Conservation (phyloP, 1,284 basidiomycete species). For the Leccinum cinnamomeum region DNA sequence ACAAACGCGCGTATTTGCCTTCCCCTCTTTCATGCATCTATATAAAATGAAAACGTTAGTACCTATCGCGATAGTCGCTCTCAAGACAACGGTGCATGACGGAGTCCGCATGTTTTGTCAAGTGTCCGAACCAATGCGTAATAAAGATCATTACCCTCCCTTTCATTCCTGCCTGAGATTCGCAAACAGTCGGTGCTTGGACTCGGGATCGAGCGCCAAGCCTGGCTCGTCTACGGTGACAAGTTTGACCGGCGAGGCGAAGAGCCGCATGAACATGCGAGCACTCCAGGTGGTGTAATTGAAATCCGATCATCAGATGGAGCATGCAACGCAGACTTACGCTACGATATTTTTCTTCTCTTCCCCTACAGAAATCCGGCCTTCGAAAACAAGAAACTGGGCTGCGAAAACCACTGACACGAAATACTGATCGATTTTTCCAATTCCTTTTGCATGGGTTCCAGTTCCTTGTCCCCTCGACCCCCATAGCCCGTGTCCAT, state of each 20-base stretch:
- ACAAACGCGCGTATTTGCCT: too few relatives aligned
- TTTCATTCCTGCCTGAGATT: conserved; percentile 48
- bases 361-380: conserved; percentile 25
- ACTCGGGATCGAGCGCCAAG: conserved; percentile 53
- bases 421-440: conserved; percentile 39
- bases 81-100: conserved; percentile 45
- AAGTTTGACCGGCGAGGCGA: conserved; percentile 44
- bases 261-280: conserved; percentile 45
- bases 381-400: not conserved
- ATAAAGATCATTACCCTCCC: conserved; percentile 69
- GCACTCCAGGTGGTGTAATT: conserved; percentile 25
- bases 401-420: conserved; percentile 9
- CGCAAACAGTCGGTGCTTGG: conserved; percentile 51
- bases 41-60: not conserved
- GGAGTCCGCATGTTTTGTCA: conserved; percentile 61
- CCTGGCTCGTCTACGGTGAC: conserved; percentile 54
- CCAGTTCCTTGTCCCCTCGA: conserved; percentile 17
- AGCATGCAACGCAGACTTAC: conserved; percentile 20
- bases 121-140: conserved; percentile 66
- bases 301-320: not conserved
- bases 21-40: conserved; percentile 60
- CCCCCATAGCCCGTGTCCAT: not conserved
- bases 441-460: conserved; percentile 35
- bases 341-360: conserved; percentile 44
- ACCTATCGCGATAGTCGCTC: not conserved